phyloP scores from a whole-genome alignment of 768 basidiomycete genomes.

The Steccherinum ochraceum region DNA sequence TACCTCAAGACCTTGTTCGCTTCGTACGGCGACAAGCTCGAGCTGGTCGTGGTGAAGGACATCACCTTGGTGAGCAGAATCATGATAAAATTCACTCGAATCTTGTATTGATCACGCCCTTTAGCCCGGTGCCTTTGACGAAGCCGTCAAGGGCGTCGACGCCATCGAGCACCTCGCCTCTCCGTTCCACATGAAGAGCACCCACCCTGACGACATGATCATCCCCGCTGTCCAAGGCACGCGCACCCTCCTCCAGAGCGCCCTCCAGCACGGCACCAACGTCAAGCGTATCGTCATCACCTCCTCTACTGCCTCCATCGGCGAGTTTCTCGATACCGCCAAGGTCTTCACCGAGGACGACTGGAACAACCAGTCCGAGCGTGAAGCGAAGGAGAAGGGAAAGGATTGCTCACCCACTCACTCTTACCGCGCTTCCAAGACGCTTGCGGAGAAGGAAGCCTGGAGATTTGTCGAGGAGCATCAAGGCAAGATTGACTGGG shows the following conservation, averaged over 20 bases:
- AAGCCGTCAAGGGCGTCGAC: constrained; percentile 17
- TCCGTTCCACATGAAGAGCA: constrained; percentile 9
- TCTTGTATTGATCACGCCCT: not conserved
- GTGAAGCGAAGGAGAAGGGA: constrained; percentile 23
- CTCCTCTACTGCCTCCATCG: constrained; percentile 50
- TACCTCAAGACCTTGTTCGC: constrained; percentile 47
- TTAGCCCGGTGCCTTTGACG: constrained; percentile 17
- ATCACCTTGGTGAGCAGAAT: constrained; percentile 39
- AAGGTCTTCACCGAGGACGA: constrained; percentile 42
- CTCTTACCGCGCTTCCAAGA: constrained; percentile 61
- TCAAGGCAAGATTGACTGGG: constrained; percentile 22
- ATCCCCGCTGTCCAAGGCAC: constrained; percentile 41
- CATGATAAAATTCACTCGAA: not conserved
- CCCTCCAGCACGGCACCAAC: constrained; percentile 21
- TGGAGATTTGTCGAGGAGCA: constrained; percentile 14
- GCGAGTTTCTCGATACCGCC: constrained; percentile 2
- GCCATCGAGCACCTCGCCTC: constrained; percentile 17
- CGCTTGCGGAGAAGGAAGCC: constrained; percentile 43
- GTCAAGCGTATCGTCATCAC: constrained; percentile 71
- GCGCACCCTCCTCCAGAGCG: constrained; percentile 27
- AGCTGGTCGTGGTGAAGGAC: constrained; percentile 60
- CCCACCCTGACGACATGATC: constrained; percentile 26
- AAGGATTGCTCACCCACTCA: constrained; percentile 20
- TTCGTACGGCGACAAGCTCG: constrained; percentile 45
- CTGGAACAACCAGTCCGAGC: constrained; percentile 29